phyloP scores from a whole-genome alignment of 2,329 filamentous ascomycete species.

The Fusarium veterinarium region DNA sequence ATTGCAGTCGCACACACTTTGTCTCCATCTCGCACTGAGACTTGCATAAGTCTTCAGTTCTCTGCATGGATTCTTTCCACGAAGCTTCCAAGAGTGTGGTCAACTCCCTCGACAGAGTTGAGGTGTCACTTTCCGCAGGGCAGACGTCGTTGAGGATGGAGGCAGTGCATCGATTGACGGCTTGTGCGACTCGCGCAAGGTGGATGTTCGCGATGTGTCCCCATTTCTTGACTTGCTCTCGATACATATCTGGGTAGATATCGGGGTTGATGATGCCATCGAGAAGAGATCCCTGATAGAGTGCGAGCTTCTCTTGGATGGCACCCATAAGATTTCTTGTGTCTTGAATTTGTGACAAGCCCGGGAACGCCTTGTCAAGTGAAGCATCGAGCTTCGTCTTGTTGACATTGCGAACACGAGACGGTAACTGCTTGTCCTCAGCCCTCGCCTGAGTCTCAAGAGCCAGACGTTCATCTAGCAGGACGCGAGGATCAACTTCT shows the following conservation, averaged over 20 bases:
- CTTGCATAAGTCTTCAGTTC: neutral
- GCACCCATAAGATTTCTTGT: conserved; percentile 5
- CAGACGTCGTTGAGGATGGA: conserved; percentile 34
- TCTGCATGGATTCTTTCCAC: neutral
- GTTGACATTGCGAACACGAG: neutral
- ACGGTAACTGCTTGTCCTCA: neutral
- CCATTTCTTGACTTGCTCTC: conserved; percentile 50
- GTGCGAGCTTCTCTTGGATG: conserved; percentile 43
- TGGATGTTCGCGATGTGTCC: conserved; percentile 40
- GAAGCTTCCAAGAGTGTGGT: neutral
- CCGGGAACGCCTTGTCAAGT: conserved; percentile 7
- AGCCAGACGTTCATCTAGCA: neutral
- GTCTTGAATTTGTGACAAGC: neutral
- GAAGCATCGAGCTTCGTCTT: neutral
- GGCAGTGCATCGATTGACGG: conserved; percentile 28
- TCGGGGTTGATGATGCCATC: conserved; percentile 49
- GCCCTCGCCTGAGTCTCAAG: neutral
- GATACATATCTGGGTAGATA: conserved; percentile 47
- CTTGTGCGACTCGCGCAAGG: conserved; percentile 31
- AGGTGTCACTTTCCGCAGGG: conserved; percentile 17
- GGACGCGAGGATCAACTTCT: conserved; percentile 22
- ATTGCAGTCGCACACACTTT: conserved; percentile 29
- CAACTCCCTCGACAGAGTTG: conserved; percentile 33
- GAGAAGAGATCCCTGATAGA: conserved; percentile 47
- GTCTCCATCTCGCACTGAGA: conserved; percentile 21